Conservation (phyloP, 768 basidiomycete genomes). For the Amanita pseudoporphyria region DNA sequence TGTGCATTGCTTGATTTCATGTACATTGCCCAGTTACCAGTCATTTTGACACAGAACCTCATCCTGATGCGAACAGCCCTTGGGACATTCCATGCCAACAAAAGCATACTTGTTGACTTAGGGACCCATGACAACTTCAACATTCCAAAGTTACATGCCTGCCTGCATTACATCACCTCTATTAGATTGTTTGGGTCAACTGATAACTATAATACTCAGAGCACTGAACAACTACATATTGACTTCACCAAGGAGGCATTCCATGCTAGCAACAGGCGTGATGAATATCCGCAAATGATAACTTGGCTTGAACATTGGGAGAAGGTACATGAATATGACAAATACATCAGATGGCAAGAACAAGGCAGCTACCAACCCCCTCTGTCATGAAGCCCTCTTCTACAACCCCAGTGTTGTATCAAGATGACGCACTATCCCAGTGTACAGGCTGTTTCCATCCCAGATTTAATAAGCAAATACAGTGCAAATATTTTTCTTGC, state of each 20-base stretch:
- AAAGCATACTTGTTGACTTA: too few relatives aligned
- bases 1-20: too few relatives aligned
- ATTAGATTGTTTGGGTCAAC: too few relatives aligned
- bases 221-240: too few relatives aligned
- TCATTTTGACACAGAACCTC: too few relatives aligned
- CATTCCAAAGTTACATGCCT: constrained; percentile 19
- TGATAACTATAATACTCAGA: too few relatives aligned
- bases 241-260: too few relatives aligned
- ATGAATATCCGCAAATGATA: background rate
- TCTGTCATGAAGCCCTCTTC: background rate
- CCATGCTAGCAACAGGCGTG: too few relatives aligned
- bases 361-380: background rate
- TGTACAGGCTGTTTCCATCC: background rate
- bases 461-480: background rate
- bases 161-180: constrained; percentile 13
- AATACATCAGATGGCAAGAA: background rate
- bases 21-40: too few relatives aligned
- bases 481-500: background rate
- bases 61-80: too few relatives aligned
- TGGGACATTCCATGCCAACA: too few relatives aligned
- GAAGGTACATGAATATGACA: background rate
- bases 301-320: background rate
- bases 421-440: background rate
- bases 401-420: too few relatives aligned
- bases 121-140: constrained; percentile 18